phyloP scores from a whole-genome alignment of 768 basidiomycete genomes.

The Pseudohyphozyma bogoriensis region DNA sequence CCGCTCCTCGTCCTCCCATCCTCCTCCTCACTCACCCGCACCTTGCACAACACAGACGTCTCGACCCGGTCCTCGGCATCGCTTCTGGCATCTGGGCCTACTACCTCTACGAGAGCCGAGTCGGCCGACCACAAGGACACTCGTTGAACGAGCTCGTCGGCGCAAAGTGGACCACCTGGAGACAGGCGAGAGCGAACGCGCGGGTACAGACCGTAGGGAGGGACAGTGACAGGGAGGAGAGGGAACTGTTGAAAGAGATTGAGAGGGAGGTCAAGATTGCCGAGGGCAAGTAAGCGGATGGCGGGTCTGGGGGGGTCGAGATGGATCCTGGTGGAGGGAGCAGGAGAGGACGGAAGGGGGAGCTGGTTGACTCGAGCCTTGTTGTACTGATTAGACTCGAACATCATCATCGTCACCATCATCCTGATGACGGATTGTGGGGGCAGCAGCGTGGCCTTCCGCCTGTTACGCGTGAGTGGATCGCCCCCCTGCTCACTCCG shows the following conservation, averaged over 20 bases:
- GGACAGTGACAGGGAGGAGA: background rate
- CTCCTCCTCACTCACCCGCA: background rate
- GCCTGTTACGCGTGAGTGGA: too few relatives aligned
- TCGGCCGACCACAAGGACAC: conserved; percentile 50
- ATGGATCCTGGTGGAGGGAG: too few relatives aligned
- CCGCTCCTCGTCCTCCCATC: background rate
- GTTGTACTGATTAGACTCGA: too few relatives aligned
- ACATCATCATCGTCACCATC: too few relatives aligned
- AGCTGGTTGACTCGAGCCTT: too few relatives aligned
- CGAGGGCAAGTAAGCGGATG: background rate
- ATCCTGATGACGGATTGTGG: too few relatives aligned
- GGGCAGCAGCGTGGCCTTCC: too few relatives aligned
- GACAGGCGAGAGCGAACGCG: background rate
- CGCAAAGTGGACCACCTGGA: background rate
- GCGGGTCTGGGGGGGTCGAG: too few relatives aligned
- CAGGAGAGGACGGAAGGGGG: too few relatives aligned
- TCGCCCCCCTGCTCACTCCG: too few relatives aligned
- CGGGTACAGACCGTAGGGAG: background rate
- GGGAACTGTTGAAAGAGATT: background rate
- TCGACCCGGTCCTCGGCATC: conserved; percentile 65
- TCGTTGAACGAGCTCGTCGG: conserved; percentile 45
- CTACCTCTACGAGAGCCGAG: conserved; percentile 67
- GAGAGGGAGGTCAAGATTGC: background rate
- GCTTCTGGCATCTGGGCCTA: conserved; percentile 70
- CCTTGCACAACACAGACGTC: conserved; percentile 40